These are phyloP conservation scores for Colletotrichum truncatum DNA, from an alignment of 2,329 filamentous ascomycete species.

Conservation along the genomic window DNA sequence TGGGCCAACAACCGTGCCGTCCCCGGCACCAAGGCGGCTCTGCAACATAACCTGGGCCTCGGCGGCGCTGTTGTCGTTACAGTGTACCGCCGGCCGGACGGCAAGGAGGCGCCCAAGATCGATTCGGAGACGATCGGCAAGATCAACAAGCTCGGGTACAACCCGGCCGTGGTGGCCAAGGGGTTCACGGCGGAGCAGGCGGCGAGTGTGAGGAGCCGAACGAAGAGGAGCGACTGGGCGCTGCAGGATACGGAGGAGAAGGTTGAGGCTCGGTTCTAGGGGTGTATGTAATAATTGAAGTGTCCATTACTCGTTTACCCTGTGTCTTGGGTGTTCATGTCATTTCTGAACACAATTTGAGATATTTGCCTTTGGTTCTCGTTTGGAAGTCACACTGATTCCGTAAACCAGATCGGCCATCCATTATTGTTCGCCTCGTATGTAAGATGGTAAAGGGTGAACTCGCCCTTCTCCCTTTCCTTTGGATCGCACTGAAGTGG, in stretches of 20 bases:
- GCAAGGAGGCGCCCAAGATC: constrained; percentile 68
- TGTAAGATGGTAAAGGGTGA: background rate
- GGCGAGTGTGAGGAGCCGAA: constrained; percentile 74
- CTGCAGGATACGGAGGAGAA: constrained; percentile 68
- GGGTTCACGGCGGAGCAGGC: constrained; percentile 86
- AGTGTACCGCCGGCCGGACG: constrained; percentile 87
- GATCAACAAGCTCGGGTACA: constrained; percentile 81
- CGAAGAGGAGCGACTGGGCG: constrained; percentile 75
- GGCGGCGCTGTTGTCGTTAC: constrained; percentile 92
- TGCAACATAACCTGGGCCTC: constrained; percentile 94
- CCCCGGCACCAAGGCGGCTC: constrained; percentile 72
- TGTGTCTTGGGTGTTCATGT: background rate
- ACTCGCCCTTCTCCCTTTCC: background rate
- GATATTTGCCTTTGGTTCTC: too few species aligned
- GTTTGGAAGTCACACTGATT: too few species aligned
- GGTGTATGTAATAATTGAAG: background rate
- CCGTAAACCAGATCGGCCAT: too few species aligned
- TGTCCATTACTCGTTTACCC: too few species aligned
- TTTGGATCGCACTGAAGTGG: constrained; percentile 37
- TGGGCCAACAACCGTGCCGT: constrained; percentile 92
- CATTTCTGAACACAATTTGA: too few species aligned
- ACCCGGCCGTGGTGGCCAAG: constrained; percentile 88
- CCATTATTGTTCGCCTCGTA: background rate
- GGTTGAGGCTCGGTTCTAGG: constrained; percentile 48
- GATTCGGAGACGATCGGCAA: constrained; percentile 71